phyloP scores from a whole-genome alignment of 768 basidiomycete genomes.

The Boletus rex-veris region DNA sequence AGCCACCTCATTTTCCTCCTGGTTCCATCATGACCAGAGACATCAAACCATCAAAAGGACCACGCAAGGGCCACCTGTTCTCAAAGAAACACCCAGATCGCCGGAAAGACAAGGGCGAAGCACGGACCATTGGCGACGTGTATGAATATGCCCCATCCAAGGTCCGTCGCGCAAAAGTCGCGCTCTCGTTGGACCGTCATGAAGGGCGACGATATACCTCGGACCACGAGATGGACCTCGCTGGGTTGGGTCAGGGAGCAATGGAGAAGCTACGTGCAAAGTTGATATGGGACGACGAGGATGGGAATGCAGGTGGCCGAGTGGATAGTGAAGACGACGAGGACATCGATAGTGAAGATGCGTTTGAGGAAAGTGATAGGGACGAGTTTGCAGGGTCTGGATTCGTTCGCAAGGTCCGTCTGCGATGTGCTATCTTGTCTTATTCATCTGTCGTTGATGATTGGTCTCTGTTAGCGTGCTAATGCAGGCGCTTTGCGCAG shows the following conservation, averaged over 20 bases:
- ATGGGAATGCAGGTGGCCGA: conserved; percentile 36
- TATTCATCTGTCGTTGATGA: background rate
- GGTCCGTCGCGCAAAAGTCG: conserved; percentile 49
- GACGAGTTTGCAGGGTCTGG: conserved; percentile 70
- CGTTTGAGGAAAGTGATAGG: conserved; percentile 78
- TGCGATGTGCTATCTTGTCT: background rate
- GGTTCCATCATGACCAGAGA: conserved; percentile 15
- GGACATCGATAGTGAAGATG: conserved; percentile 81
- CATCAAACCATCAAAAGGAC: conserved; percentile 13
- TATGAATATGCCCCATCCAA: conserved; percentile 59
- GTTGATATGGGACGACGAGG: conserved; percentile 51
- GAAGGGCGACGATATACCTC: conserved; percentile 33
- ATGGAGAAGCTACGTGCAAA: conserved; percentile 40
- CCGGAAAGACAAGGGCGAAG: conserved; percentile 34
- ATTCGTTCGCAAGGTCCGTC: conserved; percentile 28
- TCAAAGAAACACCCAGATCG: conserved; percentile 46
- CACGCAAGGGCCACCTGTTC: background rate
- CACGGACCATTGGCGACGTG: conserved; percentile 45
- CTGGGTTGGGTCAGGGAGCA: conserved; percentile 24
- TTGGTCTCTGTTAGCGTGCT: conserved; percentile 10
- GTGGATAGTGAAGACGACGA: conserved; percentile 76
- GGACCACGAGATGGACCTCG: conserved; percentile 40
- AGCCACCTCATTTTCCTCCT: conserved; percentile 12
- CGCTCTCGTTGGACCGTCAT: conserved; percentile 53
- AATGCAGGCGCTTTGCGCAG: conserved; percentile 22